phyloP scores from a whole-genome alignment of 805 yeast genomes.

The Wickerhamiella nectarea region DNA sequence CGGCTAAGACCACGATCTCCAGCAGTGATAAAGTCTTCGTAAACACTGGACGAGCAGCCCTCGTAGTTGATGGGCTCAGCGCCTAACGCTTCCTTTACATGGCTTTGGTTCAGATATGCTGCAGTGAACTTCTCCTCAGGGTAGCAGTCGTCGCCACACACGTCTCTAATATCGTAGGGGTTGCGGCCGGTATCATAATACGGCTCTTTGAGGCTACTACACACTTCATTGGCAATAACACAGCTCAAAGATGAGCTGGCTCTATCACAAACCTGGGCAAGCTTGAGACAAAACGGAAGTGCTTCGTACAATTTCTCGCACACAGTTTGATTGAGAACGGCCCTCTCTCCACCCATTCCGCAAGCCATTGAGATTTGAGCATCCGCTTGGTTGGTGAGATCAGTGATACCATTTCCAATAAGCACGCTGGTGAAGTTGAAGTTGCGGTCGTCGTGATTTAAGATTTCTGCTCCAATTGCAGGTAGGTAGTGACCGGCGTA shows the following conservation, averaged over 20 bases:
- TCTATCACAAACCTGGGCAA: slow-evolving; percentile 68
- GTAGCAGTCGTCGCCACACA: slow-evolving; percentile 70
- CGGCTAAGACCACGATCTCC: slow-evolving; percentile 93
- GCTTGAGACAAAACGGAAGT: slow-evolving; percentile 62
- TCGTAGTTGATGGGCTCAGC: slow-evolving; percentile 52
- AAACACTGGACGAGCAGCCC: slow-evolving; percentile 48
- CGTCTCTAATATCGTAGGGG: slow-evolving; percentile 78
- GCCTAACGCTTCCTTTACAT: slow-evolving; percentile 66
- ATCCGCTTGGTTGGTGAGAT: slow-evolving; percentile 66
- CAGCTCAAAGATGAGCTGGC: slow-evolving; percentile 68
- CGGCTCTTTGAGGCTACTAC: slow-evolving; percentile 72
- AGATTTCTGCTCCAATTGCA: slow-evolving; percentile 49
- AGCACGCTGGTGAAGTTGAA: slow-evolving; percentile 67
- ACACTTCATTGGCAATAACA: slow-evolving; percentile 81
- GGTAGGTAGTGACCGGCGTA: slow-evolving; percentile 96
- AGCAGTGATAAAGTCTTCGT: slow-evolving; percentile 64
- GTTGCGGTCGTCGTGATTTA: slow-evolving; percentile 45
- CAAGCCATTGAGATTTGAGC: slow-evolving; percentile 92
- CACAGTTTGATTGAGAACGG: slow-evolving; percentile 63
- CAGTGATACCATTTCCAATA: slow-evolving; percentile 91
- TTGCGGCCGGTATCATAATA: slow-evolving; percentile 77
- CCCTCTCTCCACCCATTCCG: slow-evolving; percentile 70
- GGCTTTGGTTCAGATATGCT: slow-evolving; percentile 57
- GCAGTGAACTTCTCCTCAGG: slow-evolving; percentile 56
- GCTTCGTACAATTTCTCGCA: slow-evolving; percentile 57